These are phyloP conservation scores for Neurospora crassa DNA, from an alignment of 2,329 filamentous ascomycete species.

Conservation along the genomic window DNA sequence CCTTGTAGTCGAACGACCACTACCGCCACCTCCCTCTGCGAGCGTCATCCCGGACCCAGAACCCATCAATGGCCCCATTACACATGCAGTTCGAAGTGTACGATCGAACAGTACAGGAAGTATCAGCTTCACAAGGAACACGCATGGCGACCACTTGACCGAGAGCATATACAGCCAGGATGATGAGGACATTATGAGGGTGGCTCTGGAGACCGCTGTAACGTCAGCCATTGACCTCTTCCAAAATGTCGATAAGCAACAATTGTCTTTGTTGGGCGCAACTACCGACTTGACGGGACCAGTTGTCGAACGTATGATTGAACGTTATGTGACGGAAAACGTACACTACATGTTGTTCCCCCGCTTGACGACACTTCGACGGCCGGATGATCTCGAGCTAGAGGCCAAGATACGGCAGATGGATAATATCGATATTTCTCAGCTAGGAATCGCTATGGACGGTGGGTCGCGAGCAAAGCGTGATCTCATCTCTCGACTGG, in stretches of 20 bases:
- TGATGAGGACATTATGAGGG: slow-evolving; percentile 84
- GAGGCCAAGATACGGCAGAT: slow-evolving; percentile 88
- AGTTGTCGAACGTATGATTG: slow-evolving; percentile 85
- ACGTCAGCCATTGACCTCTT: slow-evolving; percentile 93
- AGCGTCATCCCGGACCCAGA: slow-evolving; percentile 47
- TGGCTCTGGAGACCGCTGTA: slow-evolving; percentile 82
- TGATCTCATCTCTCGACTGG: slow-evolving; percentile 67
- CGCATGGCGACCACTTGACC: slow-evolving; percentile 28
- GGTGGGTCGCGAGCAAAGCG: slow-evolving; percentile 70
- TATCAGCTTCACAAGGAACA: slow-evolving; percentile 18
- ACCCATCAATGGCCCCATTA: slow-evolving; percentile 44
- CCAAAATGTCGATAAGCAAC: slow-evolving; percentile 90
- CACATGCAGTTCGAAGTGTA: slow-evolving; percentile 43
- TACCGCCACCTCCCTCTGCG: slow-evolving; percentile 65
- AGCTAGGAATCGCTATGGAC: slow-evolving; percentile 81
- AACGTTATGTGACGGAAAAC: slow-evolving; percentile 88
- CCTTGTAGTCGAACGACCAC: slow-evolving; percentile 71
- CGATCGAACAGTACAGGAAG: slow-evolving; percentile 38
- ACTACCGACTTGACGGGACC: slow-evolving; percentile 91
- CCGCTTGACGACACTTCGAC: slow-evolving; percentile 65
- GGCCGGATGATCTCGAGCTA: slow-evolving; percentile 75
- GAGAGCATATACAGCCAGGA: slow-evolving; percentile 72
- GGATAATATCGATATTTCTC: slow-evolving; percentile 87
- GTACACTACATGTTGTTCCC: slow-evolving; percentile 86
- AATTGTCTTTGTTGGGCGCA: slow-evolving; percentile 80